Conservation (phyloP, 371 early-diverging fungal genomes). For the Syncephalastrum sp. region DNA sequence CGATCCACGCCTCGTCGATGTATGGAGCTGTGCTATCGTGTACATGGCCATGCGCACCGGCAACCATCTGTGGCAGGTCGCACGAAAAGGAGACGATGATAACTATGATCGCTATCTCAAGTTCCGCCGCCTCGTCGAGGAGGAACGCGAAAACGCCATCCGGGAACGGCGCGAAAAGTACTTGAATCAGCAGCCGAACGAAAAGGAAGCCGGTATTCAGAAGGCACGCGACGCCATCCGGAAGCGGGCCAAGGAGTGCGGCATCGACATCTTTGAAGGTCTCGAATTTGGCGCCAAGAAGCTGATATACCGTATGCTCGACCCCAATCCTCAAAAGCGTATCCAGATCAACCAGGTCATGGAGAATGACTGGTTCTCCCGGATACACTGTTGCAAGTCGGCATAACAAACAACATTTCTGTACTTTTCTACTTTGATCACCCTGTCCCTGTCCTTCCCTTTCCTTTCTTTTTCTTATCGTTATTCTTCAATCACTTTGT, state of each 20-base stretch:
- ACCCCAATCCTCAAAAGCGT: slow-evolving; percentile 75
- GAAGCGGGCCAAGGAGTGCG: slow-evolving; percentile 31
- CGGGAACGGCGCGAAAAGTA: slow-evolving; percentile 11
- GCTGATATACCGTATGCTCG: slow-evolving; percentile 75
- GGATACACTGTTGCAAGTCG: slow-evolving; percentile 30
- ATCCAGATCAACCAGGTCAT: slow-evolving; percentile 47
- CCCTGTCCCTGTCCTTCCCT: too few species aligned
- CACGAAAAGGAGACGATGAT: slow-evolving; percentile 25
- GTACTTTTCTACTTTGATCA: too few species aligned
- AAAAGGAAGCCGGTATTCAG: slow-evolving; percentile 7
- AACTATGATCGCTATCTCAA: slow-evolving; percentile 28
- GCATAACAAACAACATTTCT: too few species aligned
- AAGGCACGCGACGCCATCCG: slow-evolving; percentile 36
- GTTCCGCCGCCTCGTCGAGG: slow-evolving; percentile 37
- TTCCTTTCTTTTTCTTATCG: too few species aligned
- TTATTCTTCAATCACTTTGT: too few species aligned
- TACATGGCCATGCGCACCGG: slow-evolving; percentile 38
- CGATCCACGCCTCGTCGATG: slow-evolving; percentile 38
- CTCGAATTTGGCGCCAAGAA: slow-evolving; percentile 45
- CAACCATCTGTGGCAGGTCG: slow-evolving; percentile 33
- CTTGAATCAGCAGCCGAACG: not conserved
- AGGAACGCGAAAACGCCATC: slow-evolving; percentile 34
- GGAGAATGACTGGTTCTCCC: slow-evolving; percentile 55
- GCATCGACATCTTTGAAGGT: slow-evolving; percentile 43
- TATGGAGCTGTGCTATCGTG: slow-evolving; percentile 43